Evolutionary conservation across 108 stramenopile species (phyloP).

Genomic region (Cyclotella cryptica): DNA sequence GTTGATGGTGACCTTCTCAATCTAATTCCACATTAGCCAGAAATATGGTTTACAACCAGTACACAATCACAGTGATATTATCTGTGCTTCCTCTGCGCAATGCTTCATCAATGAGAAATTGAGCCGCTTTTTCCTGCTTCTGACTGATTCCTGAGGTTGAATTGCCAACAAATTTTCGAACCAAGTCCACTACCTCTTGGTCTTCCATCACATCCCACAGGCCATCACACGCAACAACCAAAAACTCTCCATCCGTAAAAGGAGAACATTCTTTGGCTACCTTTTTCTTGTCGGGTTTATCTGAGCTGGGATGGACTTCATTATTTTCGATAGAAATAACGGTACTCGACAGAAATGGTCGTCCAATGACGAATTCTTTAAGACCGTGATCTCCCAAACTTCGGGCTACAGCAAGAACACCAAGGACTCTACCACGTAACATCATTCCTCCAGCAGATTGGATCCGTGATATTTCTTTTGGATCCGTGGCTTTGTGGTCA

Average conservation of each 20-base stretch:
- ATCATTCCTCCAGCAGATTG: constrained; percentile 84
- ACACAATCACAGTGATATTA: constrained; percentile 86
- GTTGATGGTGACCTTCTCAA: background rate
- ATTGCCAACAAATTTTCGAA: constrained; percentile 34
- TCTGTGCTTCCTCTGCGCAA: constrained; percentile 77
- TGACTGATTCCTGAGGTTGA: constrained; percentile 14
- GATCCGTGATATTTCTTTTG: constrained; percentile 79
- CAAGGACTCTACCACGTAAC: constrained; percentile 80
- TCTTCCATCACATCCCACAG: constrained; percentile 92
- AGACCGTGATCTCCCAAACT: constrained; percentile 91
- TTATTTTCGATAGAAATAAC: constrained; percentile 30
- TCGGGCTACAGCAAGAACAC: constrained; percentile 88
- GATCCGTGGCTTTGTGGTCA: constrained; percentile 86
- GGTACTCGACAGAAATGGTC: constrained; percentile 61
- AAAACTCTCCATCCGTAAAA: constrained; percentile 60
- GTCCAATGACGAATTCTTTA: constrained; percentile 88
- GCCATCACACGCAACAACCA: constrained; percentile 91
- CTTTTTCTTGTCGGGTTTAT: background rate
- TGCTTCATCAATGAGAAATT: constrained; percentile 72
- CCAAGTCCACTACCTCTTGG: constrained; percentile 84
- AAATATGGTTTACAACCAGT: constrained; percentile 62
- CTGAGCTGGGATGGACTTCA: background rate
- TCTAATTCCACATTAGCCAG: background rate
- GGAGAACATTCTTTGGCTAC: background rate
- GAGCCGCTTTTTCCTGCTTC: constrained; percentile 52